Conservation (phyloP, 148 eudicot species). For the Rhododendron vialii region DNA sequence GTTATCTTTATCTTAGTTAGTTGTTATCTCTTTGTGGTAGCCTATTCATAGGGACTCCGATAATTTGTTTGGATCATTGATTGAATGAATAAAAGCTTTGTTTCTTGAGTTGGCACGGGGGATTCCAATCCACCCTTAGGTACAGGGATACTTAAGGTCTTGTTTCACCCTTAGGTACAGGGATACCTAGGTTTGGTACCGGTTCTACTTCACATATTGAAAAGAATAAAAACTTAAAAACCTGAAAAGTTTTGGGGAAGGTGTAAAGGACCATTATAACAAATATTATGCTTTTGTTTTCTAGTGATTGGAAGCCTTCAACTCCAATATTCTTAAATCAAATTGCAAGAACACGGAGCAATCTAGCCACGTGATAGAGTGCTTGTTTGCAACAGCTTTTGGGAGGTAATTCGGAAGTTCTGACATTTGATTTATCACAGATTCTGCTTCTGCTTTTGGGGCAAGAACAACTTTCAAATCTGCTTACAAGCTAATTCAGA, state of each 20-base stretch:
- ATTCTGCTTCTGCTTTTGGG: background rate
- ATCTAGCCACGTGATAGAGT: background rate
- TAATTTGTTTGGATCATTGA: background rate
- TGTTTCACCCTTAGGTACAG: background rate
- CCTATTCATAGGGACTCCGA: background rate
- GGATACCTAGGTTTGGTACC: background rate
- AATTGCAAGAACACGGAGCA: background rate
- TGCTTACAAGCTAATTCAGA: background rate
- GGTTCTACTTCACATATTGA: background rate
- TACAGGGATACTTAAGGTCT: background rate
- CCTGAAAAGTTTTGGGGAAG: background rate
- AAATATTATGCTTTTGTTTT: background rate
- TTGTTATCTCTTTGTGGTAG: background rate
- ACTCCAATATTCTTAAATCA: background rate
- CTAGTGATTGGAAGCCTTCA: background rate
- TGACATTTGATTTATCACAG: background rate
- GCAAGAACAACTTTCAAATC: background rate
- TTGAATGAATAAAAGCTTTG: background rate
- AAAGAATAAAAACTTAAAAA: background rate
- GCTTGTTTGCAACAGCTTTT: background rate
- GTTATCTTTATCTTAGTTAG: background rate
- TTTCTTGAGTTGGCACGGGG: background rate
- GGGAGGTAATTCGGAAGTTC: background rate
- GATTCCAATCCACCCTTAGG: background rate
- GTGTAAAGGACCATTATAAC: background rate